Evolutionary conservation across 2,329 filamentous ascomycete genomes (phyloP).

Genomic region (Knoxdaviesia capensis): DNA sequence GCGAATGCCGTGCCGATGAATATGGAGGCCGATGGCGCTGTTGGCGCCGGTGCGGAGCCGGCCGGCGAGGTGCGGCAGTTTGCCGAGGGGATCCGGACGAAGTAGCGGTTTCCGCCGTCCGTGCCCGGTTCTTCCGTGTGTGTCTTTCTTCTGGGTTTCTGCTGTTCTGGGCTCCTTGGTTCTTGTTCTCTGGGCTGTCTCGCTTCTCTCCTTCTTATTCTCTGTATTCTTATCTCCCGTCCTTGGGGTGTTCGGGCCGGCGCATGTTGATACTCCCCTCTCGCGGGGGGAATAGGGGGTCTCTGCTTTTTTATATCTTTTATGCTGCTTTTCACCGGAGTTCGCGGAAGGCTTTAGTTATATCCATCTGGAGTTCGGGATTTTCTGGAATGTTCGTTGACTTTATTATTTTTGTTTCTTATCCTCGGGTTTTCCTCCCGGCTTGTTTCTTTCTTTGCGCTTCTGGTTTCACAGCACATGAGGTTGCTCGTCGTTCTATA

Average conservation of each 20-base stretch:
- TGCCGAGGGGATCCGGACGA: background rate
- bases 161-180: background rate
- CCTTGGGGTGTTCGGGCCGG: background rate
- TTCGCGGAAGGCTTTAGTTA: background rate
- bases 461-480: no score
- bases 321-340: background rate
- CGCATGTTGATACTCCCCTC: background rate
- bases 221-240: background rate
- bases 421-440: no score
- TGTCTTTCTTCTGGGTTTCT: background rate
- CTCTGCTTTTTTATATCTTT: background rate
- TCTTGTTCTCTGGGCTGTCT: background rate
- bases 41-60: background rate
- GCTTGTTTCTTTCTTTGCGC: no score
- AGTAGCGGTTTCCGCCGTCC: background rate
- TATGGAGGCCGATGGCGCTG: background rate
- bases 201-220: background rate
- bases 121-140: background rate
- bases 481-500: no score
- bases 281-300: background rate
- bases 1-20: slow-evolving; percentile 1
- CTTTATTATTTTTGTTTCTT: background rate
- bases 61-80: background rate
- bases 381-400: background rate
- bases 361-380: background rate